Evolutionary conservation across 2,329 filamentous ascomycete species (phyloP).

Genomic region (Neospermospora avenae): DNA sequence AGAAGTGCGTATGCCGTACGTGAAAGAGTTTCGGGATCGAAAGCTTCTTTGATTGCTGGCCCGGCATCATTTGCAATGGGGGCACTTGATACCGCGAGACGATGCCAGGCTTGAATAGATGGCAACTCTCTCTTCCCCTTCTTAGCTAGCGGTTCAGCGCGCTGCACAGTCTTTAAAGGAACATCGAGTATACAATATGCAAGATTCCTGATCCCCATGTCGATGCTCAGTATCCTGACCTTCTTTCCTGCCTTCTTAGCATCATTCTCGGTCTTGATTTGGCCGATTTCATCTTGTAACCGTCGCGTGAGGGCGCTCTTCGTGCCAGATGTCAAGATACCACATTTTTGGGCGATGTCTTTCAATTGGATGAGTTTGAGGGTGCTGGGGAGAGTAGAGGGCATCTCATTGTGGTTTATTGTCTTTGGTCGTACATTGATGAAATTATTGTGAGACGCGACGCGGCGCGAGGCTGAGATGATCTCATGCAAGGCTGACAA

Average conservation of each 20-base stretch:
- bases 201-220: constrained; percentile 81
- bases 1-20: constrained; percentile 53
- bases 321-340: constrained; percentile 55
- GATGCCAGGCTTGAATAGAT: constrained; percentile 40
- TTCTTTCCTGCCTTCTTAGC: constrained; percentile 1
- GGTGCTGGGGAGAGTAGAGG: constrained; percentile 29
- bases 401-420: constrained; percentile 29
- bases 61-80: not conserved
- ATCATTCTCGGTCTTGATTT: not conserved
- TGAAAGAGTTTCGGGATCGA: constrained; percentile 52
- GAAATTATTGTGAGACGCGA: not conserved
- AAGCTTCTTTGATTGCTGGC: constrained; percentile 40
- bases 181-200: constrained; percentile 62
- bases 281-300: constrained; percentile 41
- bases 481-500: constrained; percentile 7
- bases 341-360: constrained; percentile 57
- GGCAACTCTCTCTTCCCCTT: constrained; percentile 2
- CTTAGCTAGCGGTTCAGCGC: not conserved
- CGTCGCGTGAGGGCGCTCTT: constrained; percentile 54
- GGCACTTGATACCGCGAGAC: constrained; percentile 24
- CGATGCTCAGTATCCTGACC: constrained; percentile 66
- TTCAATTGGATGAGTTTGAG: constrained; percentile 55
- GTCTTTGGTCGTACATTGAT: not conserved
- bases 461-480: constrained; percentile 12
- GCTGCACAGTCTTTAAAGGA: not conserved